Percentiles rank a stretch among this genome's conserved stretches.
These are phyloP conservation scores for Claviceps sp. DNA, from an alignment of 2,329 filamentous ascomycete species.

Conservation along the genomic window DNA sequence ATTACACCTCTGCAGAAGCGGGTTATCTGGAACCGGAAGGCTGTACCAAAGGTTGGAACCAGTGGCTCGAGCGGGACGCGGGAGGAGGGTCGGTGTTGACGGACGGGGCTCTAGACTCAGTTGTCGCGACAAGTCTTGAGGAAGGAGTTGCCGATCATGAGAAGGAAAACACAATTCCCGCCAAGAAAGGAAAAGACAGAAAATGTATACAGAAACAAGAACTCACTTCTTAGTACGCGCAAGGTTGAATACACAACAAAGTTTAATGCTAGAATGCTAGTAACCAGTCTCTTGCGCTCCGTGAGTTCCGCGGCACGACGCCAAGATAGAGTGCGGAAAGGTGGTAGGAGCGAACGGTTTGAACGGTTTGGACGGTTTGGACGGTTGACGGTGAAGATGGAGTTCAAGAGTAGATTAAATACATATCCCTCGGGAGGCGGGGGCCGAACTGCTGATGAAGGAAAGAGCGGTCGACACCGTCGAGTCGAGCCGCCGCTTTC, in stretches of 20 bases:
- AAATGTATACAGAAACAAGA: too few species aligned
- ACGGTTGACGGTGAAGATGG: neutral
- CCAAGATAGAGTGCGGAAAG: neutral
- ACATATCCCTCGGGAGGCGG: neutral
- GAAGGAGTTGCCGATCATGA: too few species aligned
- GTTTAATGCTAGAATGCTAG: too few species aligned
- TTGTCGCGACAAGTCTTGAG: too few species aligned
- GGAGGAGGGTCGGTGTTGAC: too few species aligned
- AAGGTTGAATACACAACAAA: too few species aligned
- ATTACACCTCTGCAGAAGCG: neutral
- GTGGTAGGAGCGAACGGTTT: neutral
- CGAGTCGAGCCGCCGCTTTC: neutral
- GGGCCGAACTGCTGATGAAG: neutral
- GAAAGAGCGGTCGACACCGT: constrained; percentile 1
- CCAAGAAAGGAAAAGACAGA: too few species aligned
- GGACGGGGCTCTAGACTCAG: too few species aligned
- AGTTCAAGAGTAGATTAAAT: neutral
- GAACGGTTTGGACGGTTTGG: too few species aligned
- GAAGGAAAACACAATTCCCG: too few species aligned
- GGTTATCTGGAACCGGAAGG: neutral
- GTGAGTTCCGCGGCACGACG: neutral
- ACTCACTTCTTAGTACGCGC: too few species aligned
- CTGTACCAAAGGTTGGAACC: neutral
- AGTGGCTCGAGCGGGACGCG: neutral
- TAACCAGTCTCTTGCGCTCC: too few species aligned